Conservation (phyloP, 2,329 filamentous ascomycete species). For the Ploettnerulaceae sp. region DNA sequence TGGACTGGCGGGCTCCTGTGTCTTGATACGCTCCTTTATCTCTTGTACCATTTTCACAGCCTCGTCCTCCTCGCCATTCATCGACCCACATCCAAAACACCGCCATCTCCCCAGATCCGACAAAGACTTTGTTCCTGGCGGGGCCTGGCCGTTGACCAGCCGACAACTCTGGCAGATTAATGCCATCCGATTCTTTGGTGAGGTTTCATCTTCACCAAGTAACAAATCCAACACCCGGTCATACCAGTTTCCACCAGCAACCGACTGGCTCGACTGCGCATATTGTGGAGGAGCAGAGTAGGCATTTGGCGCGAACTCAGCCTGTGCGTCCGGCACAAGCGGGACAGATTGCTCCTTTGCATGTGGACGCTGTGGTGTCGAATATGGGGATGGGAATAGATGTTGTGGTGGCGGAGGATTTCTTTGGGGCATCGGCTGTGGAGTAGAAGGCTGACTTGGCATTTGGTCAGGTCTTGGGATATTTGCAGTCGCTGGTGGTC, state of each 20-base stretch:
- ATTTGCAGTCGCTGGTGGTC: conserved; percentile 59
- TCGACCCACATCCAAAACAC: conserved; percentile 76
- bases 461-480: conserved; percentile 42
- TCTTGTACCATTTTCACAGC: conserved; percentile 61
- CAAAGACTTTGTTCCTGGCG: conserved; percentile 72
- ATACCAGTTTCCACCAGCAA: conserved; percentile 68
- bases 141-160: conserved; percentile 92
- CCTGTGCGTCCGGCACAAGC: background rate
- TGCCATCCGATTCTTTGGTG: conserved; percentile 83
- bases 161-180: conserved; percentile 79
- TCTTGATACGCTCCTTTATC: conserved; percentile 30
- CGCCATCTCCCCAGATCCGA: conserved; percentile 83
- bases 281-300: conserved; percentile 40
- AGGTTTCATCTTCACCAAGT: conserved; percentile 90
- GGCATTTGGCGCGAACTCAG: conserved; percentile 73
- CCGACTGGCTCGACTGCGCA: conserved; percentile 22
- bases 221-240: conserved; percentile 89
- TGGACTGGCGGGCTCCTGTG: conserved; percentile 13
- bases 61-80: conserved; percentile 80
- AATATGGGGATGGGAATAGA: conserved; percentile 19
- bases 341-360: conserved; percentile 15
- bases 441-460: conserved; percentile 26
- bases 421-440: conserved; percentile 21
- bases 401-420: conserved; percentile 19
- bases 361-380: conserved; percentile 1